Evolutionary conservation across 441 rosid genomes (phyloP).

Genomic region (Syzygium malaccense): DNA sequence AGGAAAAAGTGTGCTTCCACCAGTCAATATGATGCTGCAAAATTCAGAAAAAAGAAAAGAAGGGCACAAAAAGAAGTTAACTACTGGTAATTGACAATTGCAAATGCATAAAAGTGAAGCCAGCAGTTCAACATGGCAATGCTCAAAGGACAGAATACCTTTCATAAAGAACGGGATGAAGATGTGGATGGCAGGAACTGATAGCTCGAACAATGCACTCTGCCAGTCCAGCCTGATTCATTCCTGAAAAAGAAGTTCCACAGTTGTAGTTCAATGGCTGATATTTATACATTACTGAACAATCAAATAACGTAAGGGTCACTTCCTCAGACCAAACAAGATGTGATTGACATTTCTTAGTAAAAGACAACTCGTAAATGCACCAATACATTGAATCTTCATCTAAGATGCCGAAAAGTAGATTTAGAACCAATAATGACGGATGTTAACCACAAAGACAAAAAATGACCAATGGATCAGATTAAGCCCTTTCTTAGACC

Average conservation of each 20-base stretch:
- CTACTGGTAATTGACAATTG: not conserved
- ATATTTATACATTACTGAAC: not conserved
- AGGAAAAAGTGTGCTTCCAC: conserved; percentile 89
- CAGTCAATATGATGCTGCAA: conserved; percentile 80
- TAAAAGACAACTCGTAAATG: not conserved
- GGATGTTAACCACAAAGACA: not conserved
- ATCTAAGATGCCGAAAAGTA: not conserved
- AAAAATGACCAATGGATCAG: not conserved
- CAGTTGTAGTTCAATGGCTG: not conserved
- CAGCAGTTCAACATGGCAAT: not conserved
- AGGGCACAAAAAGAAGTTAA: not conserved
- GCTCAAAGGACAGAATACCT: conserved; percentile 31
- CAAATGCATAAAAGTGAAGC: not conserved
- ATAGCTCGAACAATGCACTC: conserved; percentile 95
- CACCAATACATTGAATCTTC: not conserved
- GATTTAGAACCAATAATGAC: not conserved
- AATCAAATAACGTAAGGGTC: not conserved
- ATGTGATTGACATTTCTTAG: not conserved
- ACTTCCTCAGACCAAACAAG: not conserved
- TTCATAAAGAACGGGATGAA: conserved; percentile 85
- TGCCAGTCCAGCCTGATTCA: conserved; percentile 95
- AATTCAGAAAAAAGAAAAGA: conserved; percentile 11
- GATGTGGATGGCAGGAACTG: conserved; percentile 72
- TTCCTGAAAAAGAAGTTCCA: conserved; percentile 38
- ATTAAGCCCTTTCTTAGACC: not conserved